Evolutionary conservation across 345 rosid species (phyloP).

Genomic region (Aethionema arabicum): DNA sequence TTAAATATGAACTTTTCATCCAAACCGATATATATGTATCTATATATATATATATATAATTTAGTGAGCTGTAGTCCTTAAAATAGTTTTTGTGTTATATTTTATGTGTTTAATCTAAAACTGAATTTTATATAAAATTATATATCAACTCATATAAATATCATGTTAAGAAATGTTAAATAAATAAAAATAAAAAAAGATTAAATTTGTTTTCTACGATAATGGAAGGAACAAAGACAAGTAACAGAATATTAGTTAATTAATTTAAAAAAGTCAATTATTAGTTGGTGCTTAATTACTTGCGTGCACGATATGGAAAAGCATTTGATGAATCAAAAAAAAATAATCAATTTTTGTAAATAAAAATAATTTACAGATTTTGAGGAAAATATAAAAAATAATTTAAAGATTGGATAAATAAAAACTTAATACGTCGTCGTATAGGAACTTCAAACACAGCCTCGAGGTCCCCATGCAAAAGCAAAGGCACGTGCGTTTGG

Average conservation of each 20-base stretch:
- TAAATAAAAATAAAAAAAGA: neutral
- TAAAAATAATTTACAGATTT: too few species aligned
- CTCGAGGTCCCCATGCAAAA: conserved; percentile 34
- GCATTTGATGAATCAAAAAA: conserved; percentile 9
- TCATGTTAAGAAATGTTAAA: neutral
- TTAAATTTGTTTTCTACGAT: conserved; percentile 8
- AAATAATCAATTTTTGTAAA: neutral
- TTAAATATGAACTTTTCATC: too few species aligned
- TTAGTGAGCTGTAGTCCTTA: too few species aligned
- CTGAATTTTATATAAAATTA: neutral
- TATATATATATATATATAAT: too few species aligned
- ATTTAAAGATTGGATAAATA: too few species aligned
- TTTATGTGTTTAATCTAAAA: too few species aligned
- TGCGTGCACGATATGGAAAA: conserved; percentile 42
- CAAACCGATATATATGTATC: too few species aligned
- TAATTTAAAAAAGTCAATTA: conserved; percentile 36
- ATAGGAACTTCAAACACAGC: conserved; percentile 18
- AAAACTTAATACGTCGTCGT: neutral
- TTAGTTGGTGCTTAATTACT: conserved; percentile 40
- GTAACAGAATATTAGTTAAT: conserved; percentile 18
- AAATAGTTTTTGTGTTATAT: too few species aligned
- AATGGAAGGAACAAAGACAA: conserved; percentile 13
- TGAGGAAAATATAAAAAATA: too few species aligned
- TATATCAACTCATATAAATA: neutral
- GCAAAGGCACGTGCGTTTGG: conserved; percentile 58